Base-by-base conservation (phyloP, 495 filamentous ascomycete species). In the Penicillium simplicissimum region DNA sequence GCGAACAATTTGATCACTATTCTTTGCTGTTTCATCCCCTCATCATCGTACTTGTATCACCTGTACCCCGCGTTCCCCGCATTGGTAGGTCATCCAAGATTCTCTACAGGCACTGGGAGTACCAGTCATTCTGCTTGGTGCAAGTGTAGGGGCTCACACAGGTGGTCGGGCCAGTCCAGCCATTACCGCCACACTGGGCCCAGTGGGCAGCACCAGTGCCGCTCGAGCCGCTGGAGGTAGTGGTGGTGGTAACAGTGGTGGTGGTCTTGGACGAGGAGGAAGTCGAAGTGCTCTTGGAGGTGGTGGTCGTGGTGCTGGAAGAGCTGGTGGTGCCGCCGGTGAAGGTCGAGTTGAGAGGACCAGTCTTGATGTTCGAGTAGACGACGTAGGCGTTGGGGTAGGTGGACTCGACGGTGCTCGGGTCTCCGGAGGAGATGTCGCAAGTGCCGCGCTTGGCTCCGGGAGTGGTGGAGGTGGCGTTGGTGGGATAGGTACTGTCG, bases 391-490 rank as follows among this genome's bases (percentile, higher is more conserved):
- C 76, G 65, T 81, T 75, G 57, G 83, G 71, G 54, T 74, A 66
- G 35, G 76, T 66, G 57, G 76, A 23, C 76, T 90, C 88, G 57
- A 93, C 81, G 47, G 83, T 82, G 23, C 74, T 67, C 14, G 90
- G 89, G 35, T 78, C 80, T 63, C 89, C 90, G 21, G 83, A 86
- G 67, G 77, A 79, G 57, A 79, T 81, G 43, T 82, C 54, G 75
- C 91, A 95, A 59, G 83, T 81, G 53, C 90, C 91, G 72, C 91
- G 89, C 65, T 81, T 81, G 55, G 84, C 82, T 73, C 91, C 91
- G 36, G 88, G 88, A 11, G 67, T 68, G 59, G 79, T 79, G 40
- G 81, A 75, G 17, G 80, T 79, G 2, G 74, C 80, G 67, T 81
- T 80, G 42, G 80, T 74, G 4, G 90, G 91, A 80, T 87, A 92